Evolutionary conservation across 257 asterid genomes (phyloP), one percentile per base, ranked within the genome.

Genomic region (Anisodus acutangulus): DNA sequence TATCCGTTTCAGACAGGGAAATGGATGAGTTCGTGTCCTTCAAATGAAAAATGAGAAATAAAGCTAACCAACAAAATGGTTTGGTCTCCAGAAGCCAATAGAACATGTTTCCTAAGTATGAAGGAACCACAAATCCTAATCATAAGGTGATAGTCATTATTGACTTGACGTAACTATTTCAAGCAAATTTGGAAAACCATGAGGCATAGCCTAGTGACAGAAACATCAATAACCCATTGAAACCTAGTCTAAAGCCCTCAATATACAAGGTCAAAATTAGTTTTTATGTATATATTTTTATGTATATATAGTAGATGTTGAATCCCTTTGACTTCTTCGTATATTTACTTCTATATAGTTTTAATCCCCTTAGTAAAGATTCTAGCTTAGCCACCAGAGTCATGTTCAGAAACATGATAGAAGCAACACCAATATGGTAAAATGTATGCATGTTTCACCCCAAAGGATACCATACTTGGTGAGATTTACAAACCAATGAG

Each of bases 381-480:
- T 5, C 45, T 41, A 5, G 45, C 45, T 41, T 5, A 3, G 45
- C 45, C 45, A 41, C 45, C 45, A 26, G 3, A 49, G 2, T 76
- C 47, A 1, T 76, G 15, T 53, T 76, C 4, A 76, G 3, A 26
- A 49, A 16, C 45, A 71, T n/a, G 58, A 71, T 43, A 70, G 54
- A 41, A 41, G 35, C 54, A 70, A 70, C 78, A 70, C 78, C 78
- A 70, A 22, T 74, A 49, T 22, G 81, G 11, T 72, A 6, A 22
- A 76, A 26, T 51, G 47, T 76, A 13, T 53, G 45, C 47, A 76
- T 3, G 15, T 22, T 26, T 47, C 22, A 26, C 45, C 81, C 26
- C 53, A 35, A 51, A 76, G 15, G 12, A 76, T 13, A 76, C 47
- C 41, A 51, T 76, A 51, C 81, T 22, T 26, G 26, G 4, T 76